phyloP scores from a whole-genome alignment of 176 grass and related monocot genomes.

The Phoenix dactylifera region DNA sequence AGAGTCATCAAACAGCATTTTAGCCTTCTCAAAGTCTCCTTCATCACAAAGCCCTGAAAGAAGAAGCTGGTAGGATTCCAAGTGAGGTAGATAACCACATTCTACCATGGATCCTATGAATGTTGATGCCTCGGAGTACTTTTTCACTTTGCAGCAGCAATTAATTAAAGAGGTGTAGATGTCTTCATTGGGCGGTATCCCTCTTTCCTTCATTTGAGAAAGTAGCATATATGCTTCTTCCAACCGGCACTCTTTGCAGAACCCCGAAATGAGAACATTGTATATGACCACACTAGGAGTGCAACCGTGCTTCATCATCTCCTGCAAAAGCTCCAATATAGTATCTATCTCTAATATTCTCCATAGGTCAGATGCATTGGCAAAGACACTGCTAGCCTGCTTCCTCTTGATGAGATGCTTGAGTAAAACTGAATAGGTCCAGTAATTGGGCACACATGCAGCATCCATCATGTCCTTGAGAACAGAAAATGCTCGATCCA shows the following conservation, averaged over 20 bases:
- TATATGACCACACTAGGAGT: conserved; percentile 26
- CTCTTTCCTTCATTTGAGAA: conserved; percentile 38
- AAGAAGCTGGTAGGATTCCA: conserved; percentile 45
- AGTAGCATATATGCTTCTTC: conserved; percentile 37
- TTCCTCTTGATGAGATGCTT: conserved; percentile 43
- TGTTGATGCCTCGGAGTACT: conserved; percentile 28
- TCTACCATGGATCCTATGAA: conserved; percentile 37
- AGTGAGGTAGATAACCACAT: conserved; percentile 34
- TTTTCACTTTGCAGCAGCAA: conserved; percentile 43
- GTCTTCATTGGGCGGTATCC: conserved; percentile 30
- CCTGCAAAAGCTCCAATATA: conserved; percentile 36
- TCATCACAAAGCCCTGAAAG: conserved; percentile 46
- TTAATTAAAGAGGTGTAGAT: conserved; percentile 28
- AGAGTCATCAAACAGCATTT: conserved; percentile 28
- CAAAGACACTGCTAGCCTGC: conserved; percentile 8
- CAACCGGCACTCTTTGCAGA: conserved; percentile 32
- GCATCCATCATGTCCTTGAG: conserved; percentile 44
- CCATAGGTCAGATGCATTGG: conserved; percentile 27
- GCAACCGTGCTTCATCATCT: conserved; percentile 26
- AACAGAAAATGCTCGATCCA: conserved; percentile 31
- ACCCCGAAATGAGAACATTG: conserved; percentile 26
- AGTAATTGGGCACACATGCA: conserved; percentile 37
- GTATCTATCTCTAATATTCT: conserved; percentile 31
- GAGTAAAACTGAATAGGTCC: conserved; percentile 41
- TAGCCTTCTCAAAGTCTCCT: conserved; percentile 34